Evolutionary conservation across 2,329 filamentous ascomycete species (phyloP), one percentile per base, ranked within the genome.

Genomic region (Rosellinia necatrix): DNA sequence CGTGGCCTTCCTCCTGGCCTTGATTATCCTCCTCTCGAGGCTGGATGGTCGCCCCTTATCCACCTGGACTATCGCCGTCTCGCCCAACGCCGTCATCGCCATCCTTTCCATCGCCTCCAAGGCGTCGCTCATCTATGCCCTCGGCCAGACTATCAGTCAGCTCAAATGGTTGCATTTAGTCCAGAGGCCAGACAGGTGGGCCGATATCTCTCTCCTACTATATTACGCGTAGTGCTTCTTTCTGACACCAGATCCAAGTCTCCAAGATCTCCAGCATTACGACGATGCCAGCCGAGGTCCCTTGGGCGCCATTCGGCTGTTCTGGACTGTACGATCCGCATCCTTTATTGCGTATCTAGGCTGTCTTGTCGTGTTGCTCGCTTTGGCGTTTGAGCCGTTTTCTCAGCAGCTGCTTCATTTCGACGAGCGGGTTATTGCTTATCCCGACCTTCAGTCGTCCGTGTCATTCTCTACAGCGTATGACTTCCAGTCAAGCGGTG

Each of bases 71-170:
- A 58, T 58, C 21, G 51, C 50, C 6, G 44, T 58, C 13, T 47
- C 56, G 6, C 51, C 56, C 15, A 58, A 55, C 56, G 56, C 56
- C 24, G 38, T 58, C 25, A 29, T 58, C 10, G 44, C 56, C 32
- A 49, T 58, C 41, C 55, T 58, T 19, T 58, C 55, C 22, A 58
- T 58, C 19, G 55, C 50, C n/a, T 49, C 55, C n/a, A 58, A 53
- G 27, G 54, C 54, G 10, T 53, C 42, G 41, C 43, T 57, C 10
- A 49, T 57, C 12, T 57, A 57, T 17, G 54, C 43, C 17, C 49
- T 57, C 13, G 49, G 49, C 27, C 49, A 57, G 49, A 38, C 49
- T 2, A 30, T 57, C 17, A 57, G 54, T 19, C 54, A 53, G 35
- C 49, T 57, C 15, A 57, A 57, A 34, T 57, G 54, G 54, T 12